A percentile compares a stretch with the other conserved stretches of the same genome.
Conservation (phyloP, 2,329 filamentous ascomycete species). For the Penicillium sp. region DNA sequence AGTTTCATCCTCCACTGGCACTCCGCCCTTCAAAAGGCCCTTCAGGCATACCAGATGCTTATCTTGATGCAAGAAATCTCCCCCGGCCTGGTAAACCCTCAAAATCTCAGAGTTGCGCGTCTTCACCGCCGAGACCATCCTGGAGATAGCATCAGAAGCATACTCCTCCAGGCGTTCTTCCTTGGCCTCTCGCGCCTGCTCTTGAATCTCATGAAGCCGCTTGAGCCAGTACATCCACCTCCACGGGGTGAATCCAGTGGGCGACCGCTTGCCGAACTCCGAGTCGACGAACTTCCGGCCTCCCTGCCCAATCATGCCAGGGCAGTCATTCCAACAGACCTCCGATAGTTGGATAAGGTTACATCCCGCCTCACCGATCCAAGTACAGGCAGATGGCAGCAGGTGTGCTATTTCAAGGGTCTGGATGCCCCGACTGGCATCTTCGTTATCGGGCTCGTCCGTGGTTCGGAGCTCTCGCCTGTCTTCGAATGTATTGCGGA, state of each 20-base stretch:
- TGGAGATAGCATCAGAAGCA: conserved; percentile 22
- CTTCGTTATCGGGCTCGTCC: conserved; percentile 20
- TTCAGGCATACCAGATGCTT: conserved; percentile 14
- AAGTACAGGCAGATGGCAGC: conserved; percentile 21
- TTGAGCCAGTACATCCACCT: conserved; percentile 33
- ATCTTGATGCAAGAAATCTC: conserved; percentile 15
- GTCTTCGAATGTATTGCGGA: conserved; percentile 23
- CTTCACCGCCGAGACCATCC: conserved; percentile 19
- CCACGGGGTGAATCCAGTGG: conserved; percentile 27
- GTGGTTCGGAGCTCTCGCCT: conserved; percentile 12
- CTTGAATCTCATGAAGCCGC: conserved; percentile 26
- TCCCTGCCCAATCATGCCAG: conserved; percentile 16
- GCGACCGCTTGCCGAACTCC: conserved; percentile 25
- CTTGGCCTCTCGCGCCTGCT: conserved; percentile 20
- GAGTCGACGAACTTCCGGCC: conserved; percentile 24
- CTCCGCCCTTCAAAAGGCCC: background rate
- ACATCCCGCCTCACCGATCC: conserved; percentile 19
- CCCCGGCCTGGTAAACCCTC: conserved; percentile 12
- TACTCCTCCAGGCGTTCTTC: conserved; percentile 23
- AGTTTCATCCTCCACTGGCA: too few species aligned
- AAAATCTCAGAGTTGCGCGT: conserved; percentile 22
- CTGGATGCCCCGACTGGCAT: conserved; percentile 1
- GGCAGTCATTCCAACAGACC: conserved; percentile 24
- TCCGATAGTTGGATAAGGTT: conserved; percentile 27
- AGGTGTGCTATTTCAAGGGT: conserved; percentile 17